Conservation (phyloP, 1,139 yeast species). For the Candida sanyaensis region DNA sequence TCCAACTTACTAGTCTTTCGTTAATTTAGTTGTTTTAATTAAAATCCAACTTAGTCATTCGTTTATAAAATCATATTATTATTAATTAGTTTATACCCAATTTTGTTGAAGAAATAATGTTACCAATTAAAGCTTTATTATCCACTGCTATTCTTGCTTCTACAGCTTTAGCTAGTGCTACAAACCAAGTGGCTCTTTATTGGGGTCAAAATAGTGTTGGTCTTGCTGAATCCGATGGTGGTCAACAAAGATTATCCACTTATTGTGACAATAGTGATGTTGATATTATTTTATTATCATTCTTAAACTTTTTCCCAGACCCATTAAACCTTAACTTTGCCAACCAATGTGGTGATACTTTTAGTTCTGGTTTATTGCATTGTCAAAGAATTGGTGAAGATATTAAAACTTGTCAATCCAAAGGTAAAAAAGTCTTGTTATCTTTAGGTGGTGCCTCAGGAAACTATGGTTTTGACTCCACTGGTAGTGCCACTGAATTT, state of each 20-base stretch:
- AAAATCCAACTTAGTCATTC: constrained; percentile 1
- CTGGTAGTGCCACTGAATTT: constrained; percentile 59
- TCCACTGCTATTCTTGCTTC: constrained; percentile 13
- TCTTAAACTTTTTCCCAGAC: constrained; percentile 61
- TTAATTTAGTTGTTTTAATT: background rate
- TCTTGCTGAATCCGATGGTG: constrained; percentile 7
- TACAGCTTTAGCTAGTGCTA: constrained; percentile 39
- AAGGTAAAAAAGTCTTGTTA: constrained; percentile 76
- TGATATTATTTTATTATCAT: constrained; percentile 73
- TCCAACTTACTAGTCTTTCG: constrained; percentile 1
- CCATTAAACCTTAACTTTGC: constrained; percentile 62
- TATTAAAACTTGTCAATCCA: constrained; percentile 73
- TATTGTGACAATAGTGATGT: constrained; percentile 72
- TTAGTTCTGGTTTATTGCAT: constrained; percentile 56
- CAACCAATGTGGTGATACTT: constrained; percentile 58
- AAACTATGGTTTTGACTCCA: constrained; percentile 66
- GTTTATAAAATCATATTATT: background rate
- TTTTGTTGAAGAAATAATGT: constrained; percentile 6
- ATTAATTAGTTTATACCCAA: background rate
- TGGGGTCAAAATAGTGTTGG: constrained; percentile 86
- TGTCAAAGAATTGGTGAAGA: constrained; percentile 70
- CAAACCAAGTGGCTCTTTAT: constrained; percentile 68
- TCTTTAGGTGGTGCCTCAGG: constrained; percentile 91
- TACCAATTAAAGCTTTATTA: constrained; percentile 12
- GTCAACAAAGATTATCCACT: constrained; percentile 60